Conservation (phyloP, 371 early-diverging fungal species). For the Mortierella sp. region DNA sequence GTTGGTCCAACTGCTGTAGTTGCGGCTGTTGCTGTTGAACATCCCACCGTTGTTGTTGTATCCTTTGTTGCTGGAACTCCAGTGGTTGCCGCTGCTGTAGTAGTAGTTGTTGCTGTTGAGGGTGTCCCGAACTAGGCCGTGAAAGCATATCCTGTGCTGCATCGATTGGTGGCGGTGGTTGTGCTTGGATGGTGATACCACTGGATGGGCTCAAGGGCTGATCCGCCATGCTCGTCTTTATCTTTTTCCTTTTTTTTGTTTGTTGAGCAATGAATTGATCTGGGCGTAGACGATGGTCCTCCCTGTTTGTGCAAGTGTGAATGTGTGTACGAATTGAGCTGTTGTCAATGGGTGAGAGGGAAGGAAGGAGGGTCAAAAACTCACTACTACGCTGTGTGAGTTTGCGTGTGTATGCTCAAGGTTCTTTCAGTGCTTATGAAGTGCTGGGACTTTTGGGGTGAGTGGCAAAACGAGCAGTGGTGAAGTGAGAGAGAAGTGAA, state of each 20-base stretch:
- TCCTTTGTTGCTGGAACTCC: not conserved
- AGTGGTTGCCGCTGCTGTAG: not conserved
- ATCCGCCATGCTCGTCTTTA: constrained; percentile 7
- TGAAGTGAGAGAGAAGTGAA: not conserved
- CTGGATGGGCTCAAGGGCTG: constrained; percentile 7
- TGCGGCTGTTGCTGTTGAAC: not conserved
- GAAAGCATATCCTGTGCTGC: not conserved
- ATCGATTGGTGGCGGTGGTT: constrained; percentile 9
- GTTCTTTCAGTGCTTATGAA: not conserved
- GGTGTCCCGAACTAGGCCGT: not conserved
- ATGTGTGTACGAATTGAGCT: not conserved
- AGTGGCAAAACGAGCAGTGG: not conserved
- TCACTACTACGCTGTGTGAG: not conserved
- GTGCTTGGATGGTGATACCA: not conserved
- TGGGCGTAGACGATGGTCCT: constrained; percentile 12
- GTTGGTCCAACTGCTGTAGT: not conserved
- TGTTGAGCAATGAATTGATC: constrained; percentile 11
- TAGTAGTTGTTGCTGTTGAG: not conserved
- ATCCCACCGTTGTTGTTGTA: not conserved
- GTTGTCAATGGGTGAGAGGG: not conserved
- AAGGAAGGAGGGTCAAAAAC: not conserved
- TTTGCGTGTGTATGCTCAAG: not conserved
- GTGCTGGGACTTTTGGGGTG: not conserved
- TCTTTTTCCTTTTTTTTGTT: constrained; percentile 12
- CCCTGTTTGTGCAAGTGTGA: not conserved